Evolutionary conservation across 192 early-diverging fungal genomes (phyloP), one percentile per base, ranked within the genome.

Genomic region (Podila horticola): DNA sequence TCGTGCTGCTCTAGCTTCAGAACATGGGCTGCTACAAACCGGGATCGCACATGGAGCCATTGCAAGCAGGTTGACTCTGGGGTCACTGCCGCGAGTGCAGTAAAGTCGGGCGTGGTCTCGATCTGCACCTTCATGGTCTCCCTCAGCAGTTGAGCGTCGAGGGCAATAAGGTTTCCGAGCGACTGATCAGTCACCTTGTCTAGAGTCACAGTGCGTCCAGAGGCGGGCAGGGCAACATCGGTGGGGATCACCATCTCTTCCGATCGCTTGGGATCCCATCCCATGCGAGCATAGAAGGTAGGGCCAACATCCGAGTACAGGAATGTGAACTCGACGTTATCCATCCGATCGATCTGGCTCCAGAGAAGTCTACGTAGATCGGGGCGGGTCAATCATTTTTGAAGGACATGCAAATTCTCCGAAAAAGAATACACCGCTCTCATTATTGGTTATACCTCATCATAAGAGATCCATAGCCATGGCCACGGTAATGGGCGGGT

Each of bases 291-390:
- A 62, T 79, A 79, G 38, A 79, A 79, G 2, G 12, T 55, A 1
- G 75, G 63, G 4, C 75, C 75, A 11, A 79, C 64, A 33, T 79
- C 75, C 57, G 75, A 79, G 59, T 71, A 79, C 34, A 79, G 33
- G 59, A 71, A 71, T 1, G 75, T 63, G 41, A 79, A 79, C 4
- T 55, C 33, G 22, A 71, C 64, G 10, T 26, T 31, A 1, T 66
- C 59, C 75, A 70, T 76, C 24, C 57, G 45, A 45, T 67, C 48
- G 49, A 79, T 71, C 45, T 67, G 59, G 29, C 67, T 55, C 75
- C 75, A 79, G 38, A 79, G 75, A 6, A 67, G 36, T n/a, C 75
- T 79, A 79, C 0, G 45, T 19, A n/a, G 15, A 34, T 17, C 22
- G 34, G 30, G 17, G 58, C 20, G 1, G 17, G 15, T 69, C 58